These are phyloP conservation scores for Carex littledalei DNA, from an alignment of 176 grass and related monocot species.

Conservation along the genomic window DNA sequence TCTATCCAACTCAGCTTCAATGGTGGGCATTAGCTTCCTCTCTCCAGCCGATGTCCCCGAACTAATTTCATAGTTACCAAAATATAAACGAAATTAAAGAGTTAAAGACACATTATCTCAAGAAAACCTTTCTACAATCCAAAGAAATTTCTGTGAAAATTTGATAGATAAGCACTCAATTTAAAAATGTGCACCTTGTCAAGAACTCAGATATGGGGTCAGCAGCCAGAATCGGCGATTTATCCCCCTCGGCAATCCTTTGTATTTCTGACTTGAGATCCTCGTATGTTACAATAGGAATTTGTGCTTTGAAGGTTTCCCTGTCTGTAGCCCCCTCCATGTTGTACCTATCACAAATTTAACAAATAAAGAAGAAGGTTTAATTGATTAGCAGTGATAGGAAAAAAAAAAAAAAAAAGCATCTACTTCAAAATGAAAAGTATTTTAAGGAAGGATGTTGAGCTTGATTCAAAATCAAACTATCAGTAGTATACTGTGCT, in stretches of 20 bases:
- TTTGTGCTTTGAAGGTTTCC: slow-evolving; percentile 49
- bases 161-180: neutral
- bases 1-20: slow-evolving; percentile 70
- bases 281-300: slow-evolving; percentile 78
- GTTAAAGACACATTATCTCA: neutral
- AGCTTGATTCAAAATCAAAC: neutral
- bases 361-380: neutral
- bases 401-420: neutral
- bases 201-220: slow-evolving; percentile 93
- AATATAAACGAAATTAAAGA: slow-evolving; percentile 11
- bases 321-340: slow-evolving; percentile 59
- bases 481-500: neutral
- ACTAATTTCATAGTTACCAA: slow-evolving; percentile 31
- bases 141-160: neutral
- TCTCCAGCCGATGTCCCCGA: slow-evolving; percentile 94
- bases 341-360: neutral
- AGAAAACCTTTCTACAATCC: neutral
- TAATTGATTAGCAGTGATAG: neutral
- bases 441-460: too few species aligned
- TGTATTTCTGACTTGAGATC: slow-evolving; percentile 82
- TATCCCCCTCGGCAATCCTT: slow-evolving; percentile 92
- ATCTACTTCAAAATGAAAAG: neutral
- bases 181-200: slow-evolving; percentile 45
- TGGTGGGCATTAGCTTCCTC: slow-evolving; percentile 97
- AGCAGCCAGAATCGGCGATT: slow-evolving; percentile 67